A percentile compares a stretch with the other conserved stretches of the same genome.
phyloP scores from a whole-genome alignment of 106 monocot species.

The Dendrobium nobile region DNA sequence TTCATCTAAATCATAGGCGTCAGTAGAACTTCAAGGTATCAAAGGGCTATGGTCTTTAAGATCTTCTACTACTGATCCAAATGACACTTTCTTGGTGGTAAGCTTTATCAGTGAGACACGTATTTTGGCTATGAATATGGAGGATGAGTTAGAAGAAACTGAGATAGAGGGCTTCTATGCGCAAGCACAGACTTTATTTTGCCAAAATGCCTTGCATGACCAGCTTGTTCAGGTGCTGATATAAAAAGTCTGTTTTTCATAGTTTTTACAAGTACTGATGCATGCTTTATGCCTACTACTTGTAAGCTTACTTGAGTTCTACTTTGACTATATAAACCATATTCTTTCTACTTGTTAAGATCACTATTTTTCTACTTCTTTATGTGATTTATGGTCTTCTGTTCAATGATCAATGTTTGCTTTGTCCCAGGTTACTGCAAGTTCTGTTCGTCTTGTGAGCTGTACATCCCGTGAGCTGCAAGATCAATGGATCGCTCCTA shows the following conservation, averaged over 20 bases:
- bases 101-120: conserved; percentile 98
- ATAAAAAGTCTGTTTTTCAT: background rate
- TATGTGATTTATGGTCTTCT: background rate
- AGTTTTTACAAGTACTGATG: background rate
- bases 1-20: conserved; percentile 41
- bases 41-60: conserved; percentile 96
- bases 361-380: background rate
- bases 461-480: conserved; percentile 70
- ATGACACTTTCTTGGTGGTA: conserved; percentile 94
- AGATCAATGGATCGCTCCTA: conserved; percentile 85
- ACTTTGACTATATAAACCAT: background rate
- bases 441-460: conserved; percentile 78
- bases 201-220: conserved; percentile 84
- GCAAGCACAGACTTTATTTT: conserved; percentile 86
- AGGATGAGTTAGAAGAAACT: conserved; percentile 97
- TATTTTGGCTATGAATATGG: conserved; percentile 92
- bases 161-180: conserved; percentile 95
- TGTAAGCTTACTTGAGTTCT: background rate
- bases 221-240: conserved; percentile 78
- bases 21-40: conserved; percentile 96
- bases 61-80: conserved; percentile 60
- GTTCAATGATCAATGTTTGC: background rate
- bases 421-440: conserved; percentile 64
- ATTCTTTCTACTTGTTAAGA: background rate
- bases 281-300: background rate